These are phyloP conservation scores for Trametes villosa DNA, from an alignment of 768 basidiomycete genomes.

Conservation along the genomic window DNA sequence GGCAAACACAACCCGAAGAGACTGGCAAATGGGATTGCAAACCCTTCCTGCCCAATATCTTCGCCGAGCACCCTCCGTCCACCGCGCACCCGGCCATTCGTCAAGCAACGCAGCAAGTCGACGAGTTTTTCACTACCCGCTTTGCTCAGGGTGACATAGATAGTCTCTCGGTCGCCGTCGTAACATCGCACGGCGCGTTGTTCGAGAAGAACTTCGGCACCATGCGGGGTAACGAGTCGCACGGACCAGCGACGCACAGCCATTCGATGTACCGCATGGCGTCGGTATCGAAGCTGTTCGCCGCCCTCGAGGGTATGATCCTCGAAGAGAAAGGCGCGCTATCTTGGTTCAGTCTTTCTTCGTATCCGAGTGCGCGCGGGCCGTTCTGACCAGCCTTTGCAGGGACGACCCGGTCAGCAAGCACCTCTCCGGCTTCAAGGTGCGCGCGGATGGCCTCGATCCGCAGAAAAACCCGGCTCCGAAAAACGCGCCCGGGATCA, in stretches of 20 bases:
- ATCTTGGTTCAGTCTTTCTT: conserved; percentile 34
- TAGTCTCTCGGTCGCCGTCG: conserved; percentile 53
- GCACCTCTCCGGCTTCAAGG: conserved; percentile 45
- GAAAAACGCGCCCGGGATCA: conserved; percentile 20
- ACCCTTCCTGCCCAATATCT: conserved; percentile 34
- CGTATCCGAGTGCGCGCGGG: not conserved
- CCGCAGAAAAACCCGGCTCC: conserved; percentile 1
- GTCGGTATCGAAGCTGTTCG: conserved; percentile 56
- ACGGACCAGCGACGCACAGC: conserved; percentile 24
- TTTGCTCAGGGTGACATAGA: conserved; percentile 45
- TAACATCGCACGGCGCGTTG: conserved; percentile 48
- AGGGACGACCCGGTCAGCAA: conserved; percentile 58
- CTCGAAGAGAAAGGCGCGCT: conserved; percentile 48
- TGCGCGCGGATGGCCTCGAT: conserved; percentile 27
- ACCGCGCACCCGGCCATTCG: conserved; percentile 24
- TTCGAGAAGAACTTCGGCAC: conserved; percentile 50
- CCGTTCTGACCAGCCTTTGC: not conserved
- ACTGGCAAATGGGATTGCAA: conserved; percentile 30
- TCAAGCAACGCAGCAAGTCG: conserved; percentile 1
- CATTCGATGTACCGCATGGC: conserved; percentile 57
- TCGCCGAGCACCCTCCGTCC: conserved; percentile 27
- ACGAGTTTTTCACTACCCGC: conserved; percentile 22
- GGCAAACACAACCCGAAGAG: too few relatives aligned
- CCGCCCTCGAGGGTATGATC: conserved; percentile 51
- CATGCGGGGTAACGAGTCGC: conserved; percentile 14